phyloP scores from a whole-genome alignment of 83 land plant genomes.

The Thuja plicata region DNA sequence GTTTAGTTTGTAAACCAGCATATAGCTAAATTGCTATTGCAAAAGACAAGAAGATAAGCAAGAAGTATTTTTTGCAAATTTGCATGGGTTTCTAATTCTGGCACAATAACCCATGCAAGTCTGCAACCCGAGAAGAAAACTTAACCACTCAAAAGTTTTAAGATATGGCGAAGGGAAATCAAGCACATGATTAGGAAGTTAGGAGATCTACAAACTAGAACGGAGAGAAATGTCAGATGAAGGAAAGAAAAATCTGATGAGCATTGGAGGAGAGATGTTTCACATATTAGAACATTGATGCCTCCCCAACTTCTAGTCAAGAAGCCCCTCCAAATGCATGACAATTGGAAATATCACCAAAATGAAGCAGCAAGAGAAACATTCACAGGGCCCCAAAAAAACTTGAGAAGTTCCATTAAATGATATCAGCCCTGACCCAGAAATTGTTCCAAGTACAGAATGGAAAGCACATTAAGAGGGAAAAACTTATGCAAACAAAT shows the following conservation, averaged over 20 bases:
- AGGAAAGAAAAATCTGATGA: background rate
- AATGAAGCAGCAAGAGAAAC: background rate
- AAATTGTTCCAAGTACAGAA: too few relatives aligned
- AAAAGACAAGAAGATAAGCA: background rate
- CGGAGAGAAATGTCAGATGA: background rate
- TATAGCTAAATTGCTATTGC: background rate
- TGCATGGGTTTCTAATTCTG: background rate
- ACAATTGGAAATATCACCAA: too few relatives aligned
- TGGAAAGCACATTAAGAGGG: too few relatives aligned
- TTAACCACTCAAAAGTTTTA: too few relatives aligned
- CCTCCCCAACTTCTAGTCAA: background rate
- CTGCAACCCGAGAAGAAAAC: background rate
- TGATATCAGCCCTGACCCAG: background rate
- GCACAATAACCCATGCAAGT: background rate
- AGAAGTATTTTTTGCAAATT: background rate
- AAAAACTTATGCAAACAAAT: too few relatives aligned
- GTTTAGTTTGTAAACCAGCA: background rate
- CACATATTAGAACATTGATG: background rate
- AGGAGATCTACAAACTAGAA: background rate
- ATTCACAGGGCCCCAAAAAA: background rate
- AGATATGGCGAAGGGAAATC: background rate
- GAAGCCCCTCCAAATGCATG: background rate
- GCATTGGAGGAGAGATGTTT: background rate
- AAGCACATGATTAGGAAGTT: background rate
- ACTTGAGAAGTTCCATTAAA: background rate